A percentile compares a stretch with the other conserved stretches of the same genome.
Conservation (phyloP, 768 basidiomycete species). For the Pleurotus giganteus region DNA sequence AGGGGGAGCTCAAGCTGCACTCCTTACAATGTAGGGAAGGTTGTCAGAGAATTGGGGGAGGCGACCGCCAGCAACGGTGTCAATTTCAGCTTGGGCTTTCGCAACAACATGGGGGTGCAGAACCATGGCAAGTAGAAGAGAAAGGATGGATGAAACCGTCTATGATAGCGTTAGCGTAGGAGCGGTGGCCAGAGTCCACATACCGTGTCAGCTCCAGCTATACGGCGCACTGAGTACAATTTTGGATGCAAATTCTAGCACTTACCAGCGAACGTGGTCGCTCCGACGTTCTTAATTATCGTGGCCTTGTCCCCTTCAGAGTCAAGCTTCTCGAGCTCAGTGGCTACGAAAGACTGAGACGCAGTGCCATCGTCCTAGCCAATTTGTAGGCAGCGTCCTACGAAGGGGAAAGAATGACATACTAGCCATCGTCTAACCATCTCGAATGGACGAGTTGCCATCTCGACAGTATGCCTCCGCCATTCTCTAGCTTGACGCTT, state of each 20-base stretch:
- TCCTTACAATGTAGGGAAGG: constrained; percentile 39
- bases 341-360: constrained; percentile 31
- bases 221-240: not conserved
- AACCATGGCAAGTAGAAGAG: constrained; percentile 39
- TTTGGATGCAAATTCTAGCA: not conserved
- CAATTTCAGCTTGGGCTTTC: constrained; percentile 36
- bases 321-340: constrained; percentile 30
- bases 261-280: constrained; percentile 40
- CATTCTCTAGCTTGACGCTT: constrained; percentile 35
- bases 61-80: constrained; percentile 28
- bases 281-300: constrained; percentile 40
- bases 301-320: constrained; percentile 29
- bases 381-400: not conserved
- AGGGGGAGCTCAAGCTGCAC: not conserved
- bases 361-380: constrained; percentile 26
- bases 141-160: constrained; percentile 32
- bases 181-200: not conserved
- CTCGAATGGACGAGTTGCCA: constrained; percentile 38
- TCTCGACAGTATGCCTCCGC: constrained; percentile 28
- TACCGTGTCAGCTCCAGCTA: constrained; percentile 33
- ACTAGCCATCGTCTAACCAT: constrained; percentile 35
- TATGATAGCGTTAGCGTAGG: not conserved
- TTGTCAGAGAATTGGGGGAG: constrained; percentile 38
- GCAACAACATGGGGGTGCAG: constrained; percentile 36
- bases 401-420: constrained; percentile 7